These are phyloP conservation scores for Penicillium odoratum DNA, from an alignment of 495 filamentous ascomycete genomes.

Conservation along the genomic window DNA sequence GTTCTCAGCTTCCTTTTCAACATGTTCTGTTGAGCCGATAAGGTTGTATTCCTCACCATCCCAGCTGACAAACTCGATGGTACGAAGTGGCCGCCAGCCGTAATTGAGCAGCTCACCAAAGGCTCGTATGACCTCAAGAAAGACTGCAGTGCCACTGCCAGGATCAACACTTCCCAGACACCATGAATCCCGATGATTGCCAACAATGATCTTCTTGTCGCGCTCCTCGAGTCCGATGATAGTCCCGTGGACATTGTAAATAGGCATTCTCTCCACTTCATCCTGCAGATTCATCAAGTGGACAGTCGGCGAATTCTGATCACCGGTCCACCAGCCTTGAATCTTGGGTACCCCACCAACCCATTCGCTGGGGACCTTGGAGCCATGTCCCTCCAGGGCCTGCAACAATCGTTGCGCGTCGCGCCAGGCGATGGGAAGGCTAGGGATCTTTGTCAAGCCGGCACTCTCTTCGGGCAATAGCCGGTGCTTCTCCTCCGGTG, in stretches of 20 bases:
- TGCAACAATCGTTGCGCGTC: constrained; percentile 81
- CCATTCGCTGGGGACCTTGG: constrained; percentile 71
- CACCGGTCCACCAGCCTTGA: constrained; percentile 80
- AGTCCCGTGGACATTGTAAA: constrained; percentile 85
- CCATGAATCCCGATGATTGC: constrained; percentile 94
- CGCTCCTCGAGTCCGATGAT: constrained; percentile 80
- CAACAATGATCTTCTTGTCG: constrained; percentile 85
- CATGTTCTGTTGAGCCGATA: constrained; percentile 92
- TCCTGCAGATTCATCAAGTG: constrained; percentile 87
- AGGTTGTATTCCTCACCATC: constrained; percentile 92
- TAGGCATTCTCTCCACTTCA: constrained; percentile 75
- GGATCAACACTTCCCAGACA: constrained; percentile 85
- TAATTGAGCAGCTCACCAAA: constrained; percentile 70
- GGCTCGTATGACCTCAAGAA: constrained; percentile 82
- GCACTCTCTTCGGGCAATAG: constrained; percentile 67
- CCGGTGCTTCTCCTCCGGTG: constrained; percentile 59
- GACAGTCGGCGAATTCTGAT: constrained; percentile 70
- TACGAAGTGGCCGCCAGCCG: constrained; percentile 89
- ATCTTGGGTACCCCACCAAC: constrained; percentile 70
- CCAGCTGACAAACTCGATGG: constrained; percentile 94
- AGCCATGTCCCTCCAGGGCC: constrained; percentile 73
- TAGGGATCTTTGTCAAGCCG: constrained; percentile 80
- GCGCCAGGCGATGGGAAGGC: constrained; percentile 81
- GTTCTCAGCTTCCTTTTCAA: constrained; percentile 65
- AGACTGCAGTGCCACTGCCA: constrained; percentile 84